Evolutionary conservation across 2,329 filamentous ascomycete genomes (phyloP).

Genomic region (Hypoxylon sp.): DNA sequence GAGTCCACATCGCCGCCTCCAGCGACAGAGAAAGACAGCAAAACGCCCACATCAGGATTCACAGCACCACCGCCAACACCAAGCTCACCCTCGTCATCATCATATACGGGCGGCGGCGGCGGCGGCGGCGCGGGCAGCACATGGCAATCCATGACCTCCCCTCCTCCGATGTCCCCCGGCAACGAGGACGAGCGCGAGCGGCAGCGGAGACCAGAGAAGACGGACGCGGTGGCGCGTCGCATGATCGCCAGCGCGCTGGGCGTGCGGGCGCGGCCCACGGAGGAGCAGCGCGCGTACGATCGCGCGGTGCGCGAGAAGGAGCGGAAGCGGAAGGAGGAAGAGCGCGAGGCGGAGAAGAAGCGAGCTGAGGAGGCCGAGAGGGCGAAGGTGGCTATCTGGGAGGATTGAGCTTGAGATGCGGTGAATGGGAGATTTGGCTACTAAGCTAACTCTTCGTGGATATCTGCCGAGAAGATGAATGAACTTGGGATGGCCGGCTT

Average conservation of each 20-base stretch:
- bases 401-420: conserved; percentile 60
- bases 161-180: conserved; percentile 24
- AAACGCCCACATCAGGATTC: conserved; percentile 47
- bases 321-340: conserved; percentile 76
- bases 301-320: conserved; percentile 84
- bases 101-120: no score
- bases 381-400: conserved; percentile 88
- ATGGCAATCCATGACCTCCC: conserved; percentile 36
- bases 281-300: conserved; percentile 90
- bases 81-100: conserved; percentile 58
- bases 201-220: conserved; percentile 75
- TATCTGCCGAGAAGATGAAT: no score
- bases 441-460: not conserved
- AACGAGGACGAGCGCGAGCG: conserved; percentile 4
- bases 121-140: no score
- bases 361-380: conserved; percentile 69
- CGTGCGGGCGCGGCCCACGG: conserved; percentile 79
- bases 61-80: conserved; percentile 73
- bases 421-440: no score
- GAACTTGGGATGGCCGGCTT: no score
- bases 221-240: conserved; percentile 86
- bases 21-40: conserved; percentile 31
- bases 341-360: conserved; percentile 70
- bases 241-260: conserved; percentile 92
- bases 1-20: conserved; percentile 30